phyloP scores from a whole-genome alignment of 352 stramenopile species.

The Phytopythium oedochilum region DNA sequence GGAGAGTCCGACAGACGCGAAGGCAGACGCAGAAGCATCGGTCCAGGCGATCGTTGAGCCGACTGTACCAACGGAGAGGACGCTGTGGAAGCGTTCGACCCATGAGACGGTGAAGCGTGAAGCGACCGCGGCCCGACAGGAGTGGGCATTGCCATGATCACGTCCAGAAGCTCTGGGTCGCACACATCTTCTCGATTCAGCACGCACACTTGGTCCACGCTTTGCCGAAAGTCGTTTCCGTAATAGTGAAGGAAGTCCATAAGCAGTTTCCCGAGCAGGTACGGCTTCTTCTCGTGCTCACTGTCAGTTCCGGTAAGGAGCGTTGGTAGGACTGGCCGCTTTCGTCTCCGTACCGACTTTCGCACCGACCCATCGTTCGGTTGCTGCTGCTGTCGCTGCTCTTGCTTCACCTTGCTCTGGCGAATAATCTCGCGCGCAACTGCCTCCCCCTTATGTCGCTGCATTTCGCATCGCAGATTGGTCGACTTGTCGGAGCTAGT shows the following conservation, averaged over 20 bases:
- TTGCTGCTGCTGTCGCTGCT: slow-evolving; percentile 15
- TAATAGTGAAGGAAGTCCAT: slow-evolving; percentile 87
- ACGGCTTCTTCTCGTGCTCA: slow-evolving; percentile 36
- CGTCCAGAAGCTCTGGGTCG: slow-evolving; percentile 9
- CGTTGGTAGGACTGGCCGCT: slow-evolving; percentile 29
- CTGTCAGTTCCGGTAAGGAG: slow-evolving; percentile 25
- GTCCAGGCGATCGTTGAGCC: background rate
- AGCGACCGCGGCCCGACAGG: background rate
- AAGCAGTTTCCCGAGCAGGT: slow-evolving; percentile 69
- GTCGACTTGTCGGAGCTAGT: background rate
- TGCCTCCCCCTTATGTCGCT: slow-evolving; percentile 38
- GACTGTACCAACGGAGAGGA: slow-evolving; percentile 15
- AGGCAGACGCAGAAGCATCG: background rate
- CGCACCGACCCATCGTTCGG: background rate
- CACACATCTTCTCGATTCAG: slow-evolving; percentile 15
- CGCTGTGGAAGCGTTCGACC: background rate
- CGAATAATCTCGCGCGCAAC: slow-evolving; percentile 51
- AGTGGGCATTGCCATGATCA: slow-evolving; percentile 5
- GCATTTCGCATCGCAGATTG: slow-evolving; percentile 2
- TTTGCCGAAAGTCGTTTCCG: slow-evolving; percentile 74
- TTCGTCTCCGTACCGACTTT: slow-evolving; percentile 1
- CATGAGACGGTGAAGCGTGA: slow-evolving; percentile 2
- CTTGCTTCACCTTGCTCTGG: slow-evolving; percentile 32
- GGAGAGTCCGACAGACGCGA: slow-evolving; percentile 1
- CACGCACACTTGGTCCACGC: slow-evolving; percentile 59